Percentiles rank a stretch among this genome's conserved stretches.
These are phyloP conservation scores for Colletotrichum eleusines DNA, from an alignment of 2,329 filamentous ascomycete genomes.

Conservation along the genomic window DNA sequence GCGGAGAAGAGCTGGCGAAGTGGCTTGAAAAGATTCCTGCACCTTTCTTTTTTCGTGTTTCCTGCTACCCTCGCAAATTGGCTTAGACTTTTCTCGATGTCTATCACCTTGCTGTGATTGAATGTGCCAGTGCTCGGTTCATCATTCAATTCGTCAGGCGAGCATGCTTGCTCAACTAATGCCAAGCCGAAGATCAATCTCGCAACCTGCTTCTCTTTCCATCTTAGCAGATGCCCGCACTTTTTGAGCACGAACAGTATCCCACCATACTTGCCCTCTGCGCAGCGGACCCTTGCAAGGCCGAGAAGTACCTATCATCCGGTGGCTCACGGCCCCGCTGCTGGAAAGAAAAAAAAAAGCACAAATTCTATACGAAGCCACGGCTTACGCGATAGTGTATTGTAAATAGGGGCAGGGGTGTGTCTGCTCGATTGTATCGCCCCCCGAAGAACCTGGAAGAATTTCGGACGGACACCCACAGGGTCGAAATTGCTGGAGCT, in stretches of 20 bases:
- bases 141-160: background rate
- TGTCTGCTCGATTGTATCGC: background rate
- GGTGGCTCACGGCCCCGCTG: background rate
- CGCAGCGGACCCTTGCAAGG: too few species aligned
- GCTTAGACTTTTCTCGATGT: background rate
- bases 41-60: background rate
- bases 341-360: background rate
- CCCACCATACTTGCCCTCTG: background rate
- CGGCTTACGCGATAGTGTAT: background rate
- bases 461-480: background rate
- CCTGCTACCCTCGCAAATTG: background rate
- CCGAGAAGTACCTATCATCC: background rate
- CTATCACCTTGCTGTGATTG: background rate
- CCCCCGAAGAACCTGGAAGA: background rate
- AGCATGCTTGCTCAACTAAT: background rate
- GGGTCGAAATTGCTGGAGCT: background rate
- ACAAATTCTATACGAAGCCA: background rate
- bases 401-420: background rate
- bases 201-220: background rate
- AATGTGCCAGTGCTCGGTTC: background rate
- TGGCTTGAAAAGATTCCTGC: constrained; percentile 4
- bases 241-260: background rate
- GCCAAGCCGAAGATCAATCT: background rate
- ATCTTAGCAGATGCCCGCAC: background rate
- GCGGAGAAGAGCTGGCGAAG: constrained; percentile 8